Base-by-base conservation (phyloP, 345 rosid species). In the Bruguiera gymnorhiza region DNA sequence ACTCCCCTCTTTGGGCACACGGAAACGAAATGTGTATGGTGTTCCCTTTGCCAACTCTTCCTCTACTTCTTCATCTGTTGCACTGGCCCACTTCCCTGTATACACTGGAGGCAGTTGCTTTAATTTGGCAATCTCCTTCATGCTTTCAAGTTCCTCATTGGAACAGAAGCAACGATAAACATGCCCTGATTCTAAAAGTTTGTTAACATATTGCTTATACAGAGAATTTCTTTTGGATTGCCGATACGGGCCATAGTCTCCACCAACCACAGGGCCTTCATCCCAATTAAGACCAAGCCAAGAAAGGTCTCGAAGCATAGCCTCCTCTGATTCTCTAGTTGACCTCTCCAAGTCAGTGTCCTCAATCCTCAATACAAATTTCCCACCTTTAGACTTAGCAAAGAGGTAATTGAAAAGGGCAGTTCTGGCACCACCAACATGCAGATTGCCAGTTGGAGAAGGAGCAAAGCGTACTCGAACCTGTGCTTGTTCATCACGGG, bases 211-310 rank as follows among this genome's bases (percentile, higher is more conserved):
- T 51, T 91, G 86, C 79, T 85, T 86, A 65, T 91, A 94, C 43
- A 89, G 69, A 61, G 90, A 81, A 85, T 89, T 94, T 66, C 98
- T 89, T 65, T 94, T 97, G 0, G 98, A 94, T 75, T 94, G 98
- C 68, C 97, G 76, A 76, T 91, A 91, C 0, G 97, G 96, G 66
- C 97, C 98, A 63, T 71, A 87, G 63, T 88, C 94, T 69, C 97
- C 97, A 60, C 93, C 92, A 69, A 87, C 76, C 13, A 76, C 87
- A 76, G 97, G 96, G 52, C 98, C 98, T 87, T 94, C 98, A 73
- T 94, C 97, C 93, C 95, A 91, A 69, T 87, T 81, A 71, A 94
- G 97, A 68, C 97, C 96, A 24, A 94, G 81, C 98, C 98, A 94
- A 53, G 90, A 68, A 66, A 94, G 90, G 85, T 91, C 96, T 58